Evolutionary conservation across 768 basidiomycete species (phyloP).

Genomic region (Saitozyma podzolica): DNA sequence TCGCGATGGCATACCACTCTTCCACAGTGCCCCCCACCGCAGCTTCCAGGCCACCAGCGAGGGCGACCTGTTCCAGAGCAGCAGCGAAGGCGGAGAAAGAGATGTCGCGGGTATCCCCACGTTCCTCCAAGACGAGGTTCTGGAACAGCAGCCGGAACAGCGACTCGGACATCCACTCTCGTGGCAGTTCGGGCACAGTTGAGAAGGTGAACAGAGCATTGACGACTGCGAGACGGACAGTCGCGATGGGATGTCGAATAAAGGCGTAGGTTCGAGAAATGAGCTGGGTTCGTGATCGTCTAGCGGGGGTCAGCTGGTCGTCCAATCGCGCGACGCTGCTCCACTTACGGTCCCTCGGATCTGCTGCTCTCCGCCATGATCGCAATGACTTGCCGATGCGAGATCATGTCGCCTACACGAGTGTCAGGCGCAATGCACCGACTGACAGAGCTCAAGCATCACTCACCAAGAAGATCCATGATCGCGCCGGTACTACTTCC

Average conservation of each 20-base stretch:
- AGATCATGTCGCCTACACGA: neutral
- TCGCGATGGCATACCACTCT: conserved; percentile 82
- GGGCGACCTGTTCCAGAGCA: conserved; percentile 62
- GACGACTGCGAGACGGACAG: conserved; percentile 88
- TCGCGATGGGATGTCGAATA: conserved; percentile 93
- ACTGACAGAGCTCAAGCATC: conserved; percentile 6
- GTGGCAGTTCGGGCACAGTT: conserved; percentile 67
- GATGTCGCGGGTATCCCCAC: conserved; percentile 72
- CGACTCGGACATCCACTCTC: conserved; percentile 73
- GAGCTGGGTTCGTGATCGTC: conserved; percentile 2
- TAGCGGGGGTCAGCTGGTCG: neutral
- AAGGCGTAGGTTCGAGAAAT: conserved; percentile 87
- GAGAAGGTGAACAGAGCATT: conserved; percentile 86
- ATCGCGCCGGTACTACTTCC: conserved; percentile 95
- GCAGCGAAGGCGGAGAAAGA: conserved; percentile 74
- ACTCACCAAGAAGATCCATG: conserved; percentile 90
- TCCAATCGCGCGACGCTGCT: neutral
- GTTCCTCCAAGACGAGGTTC: conserved; percentile 89
- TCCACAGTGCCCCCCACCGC: conserved; percentile 15
- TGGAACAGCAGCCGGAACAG: conserved; percentile 87
- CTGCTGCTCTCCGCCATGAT: neutral
- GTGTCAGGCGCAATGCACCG: conserved; percentile 4
- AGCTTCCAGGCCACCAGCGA: conserved; percentile 40
- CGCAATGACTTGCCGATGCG: neutral
- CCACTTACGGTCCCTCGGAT: neutral